phyloP scores from a whole-genome alignment of 371 early-diverging fungal genomes.

The Spraguea lophii region DNA sequence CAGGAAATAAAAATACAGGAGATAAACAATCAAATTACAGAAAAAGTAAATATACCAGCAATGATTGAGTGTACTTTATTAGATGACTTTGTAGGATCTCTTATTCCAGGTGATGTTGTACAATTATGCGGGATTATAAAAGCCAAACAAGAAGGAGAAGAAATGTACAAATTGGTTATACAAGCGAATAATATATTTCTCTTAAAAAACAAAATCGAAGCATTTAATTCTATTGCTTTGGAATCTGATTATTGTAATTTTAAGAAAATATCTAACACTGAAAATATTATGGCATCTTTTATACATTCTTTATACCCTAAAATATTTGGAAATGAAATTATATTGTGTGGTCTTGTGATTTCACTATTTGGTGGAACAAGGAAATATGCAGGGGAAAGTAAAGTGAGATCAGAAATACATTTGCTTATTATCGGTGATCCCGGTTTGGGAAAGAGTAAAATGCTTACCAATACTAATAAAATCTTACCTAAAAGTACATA shows the following conservation, averaged over 20 bases:
- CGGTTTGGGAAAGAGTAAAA: slow-evolving; percentile 52
- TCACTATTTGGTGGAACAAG: slow-evolving; percentile 42
- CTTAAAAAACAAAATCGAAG: slow-evolving; percentile 31
- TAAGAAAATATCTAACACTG: slow-evolving; percentile 42
- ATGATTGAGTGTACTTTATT: slow-evolving; percentile 28
- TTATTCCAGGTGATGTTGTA: slow-evolving; percentile 41
- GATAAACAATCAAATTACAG: slow-evolving; percentile 9
- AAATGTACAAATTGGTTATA: slow-evolving; percentile 29
- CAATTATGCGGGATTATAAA: slow-evolving; percentile 30
- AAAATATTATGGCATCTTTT: slow-evolving; percentile 45
- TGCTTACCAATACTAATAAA: slow-evolving; percentile 47
- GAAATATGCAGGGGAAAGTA: slow-evolving; percentile 13
- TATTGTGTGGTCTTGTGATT: slow-evolving; percentile 47
- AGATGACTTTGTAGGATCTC: slow-evolving; percentile 31
- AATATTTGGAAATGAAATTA: slow-evolving; percentile 53
- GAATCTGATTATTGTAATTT: slow-evolving; percentile 7
- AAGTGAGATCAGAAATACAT: slow-evolving; percentile 39
- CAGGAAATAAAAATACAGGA: slow-evolving; percentile 43
- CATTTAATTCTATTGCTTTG: neutral
- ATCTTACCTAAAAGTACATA: slow-evolving; percentile 51
- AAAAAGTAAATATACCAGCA: slow-evolving; percentile 8
- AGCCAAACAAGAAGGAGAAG: slow-evolving; percentile 21
- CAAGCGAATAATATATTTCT: slow-evolving; percentile 28
- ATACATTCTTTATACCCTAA: slow-evolving; percentile 51
- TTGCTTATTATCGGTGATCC: slow-evolving; percentile 49